Conservation (phyloP, 345 rosid genomes). For the Diplotaxis tenuifolia region DNA sequence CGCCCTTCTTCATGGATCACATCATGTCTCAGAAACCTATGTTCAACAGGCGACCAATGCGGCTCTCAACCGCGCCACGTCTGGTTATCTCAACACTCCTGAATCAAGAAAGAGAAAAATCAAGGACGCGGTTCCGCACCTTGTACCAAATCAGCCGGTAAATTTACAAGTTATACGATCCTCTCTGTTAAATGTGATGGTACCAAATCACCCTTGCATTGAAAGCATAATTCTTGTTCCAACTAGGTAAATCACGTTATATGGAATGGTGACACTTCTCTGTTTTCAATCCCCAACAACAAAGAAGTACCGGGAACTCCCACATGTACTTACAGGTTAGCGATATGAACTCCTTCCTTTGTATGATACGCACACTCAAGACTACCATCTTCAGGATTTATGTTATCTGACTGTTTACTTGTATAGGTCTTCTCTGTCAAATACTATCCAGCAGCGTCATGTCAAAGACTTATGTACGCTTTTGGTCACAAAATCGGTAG, state of each 20-base stretch:
- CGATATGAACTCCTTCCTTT: constrained; percentile 7
- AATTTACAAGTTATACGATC: not conserved
- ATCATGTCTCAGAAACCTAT: constrained; percentile 38
- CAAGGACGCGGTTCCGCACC: constrained; percentile 36
- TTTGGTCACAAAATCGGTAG: constrained; percentile 50
- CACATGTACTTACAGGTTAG: constrained; percentile 51
- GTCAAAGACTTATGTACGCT: constrained; percentile 59
- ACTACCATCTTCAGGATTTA: constrained; percentile 1
- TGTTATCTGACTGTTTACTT: constrained; percentile 16
- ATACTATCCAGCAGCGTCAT: constrained; percentile 50
- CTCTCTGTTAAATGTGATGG: constrained; percentile 1
- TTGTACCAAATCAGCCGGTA: constrained; percentile 46
- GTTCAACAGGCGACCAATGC: constrained; percentile 71
- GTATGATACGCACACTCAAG: not conserved
- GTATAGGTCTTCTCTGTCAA: constrained; percentile 61
- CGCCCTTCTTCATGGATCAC: constrained; percentile 50
- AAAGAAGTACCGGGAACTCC: constrained; percentile 38
- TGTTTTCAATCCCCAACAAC: constrained; percentile 41
- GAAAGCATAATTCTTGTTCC: constrained; percentile 2
- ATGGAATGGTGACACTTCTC: constrained; percentile 37
- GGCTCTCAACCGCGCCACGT: constrained; percentile 59
- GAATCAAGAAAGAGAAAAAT: constrained; percentile 56
- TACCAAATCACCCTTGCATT: too few species aligned
- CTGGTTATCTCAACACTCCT: constrained; percentile 49
- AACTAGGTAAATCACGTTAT: constrained; percentile 35